Conservation (phyloP, 1,284 basidiomycete genomes). For the Uromyces viciae-fabae region DNA sequence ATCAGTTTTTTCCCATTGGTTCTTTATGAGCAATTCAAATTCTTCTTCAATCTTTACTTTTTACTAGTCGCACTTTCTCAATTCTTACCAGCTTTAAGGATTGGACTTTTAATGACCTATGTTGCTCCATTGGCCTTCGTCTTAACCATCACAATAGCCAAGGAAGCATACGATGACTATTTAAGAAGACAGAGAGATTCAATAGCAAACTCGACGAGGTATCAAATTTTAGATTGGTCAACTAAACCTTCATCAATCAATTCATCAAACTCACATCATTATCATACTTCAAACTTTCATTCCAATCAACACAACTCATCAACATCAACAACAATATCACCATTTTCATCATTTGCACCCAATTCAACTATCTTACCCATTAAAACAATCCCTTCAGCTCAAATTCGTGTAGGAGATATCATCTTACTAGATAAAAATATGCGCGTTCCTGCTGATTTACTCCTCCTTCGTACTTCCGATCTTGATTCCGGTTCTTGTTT, state of each 20-base stretch:
- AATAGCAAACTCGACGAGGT: constrained; percentile 90
- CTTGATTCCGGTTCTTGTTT: constrained; percentile 81
- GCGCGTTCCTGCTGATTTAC: constrained; percentile 89
- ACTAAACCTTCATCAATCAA: constrained; percentile 50
- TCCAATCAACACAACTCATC: constrained; percentile 53
- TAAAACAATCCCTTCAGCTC: constrained; percentile 72
- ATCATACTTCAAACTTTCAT: no score
- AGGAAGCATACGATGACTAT: constrained; percentile 98
- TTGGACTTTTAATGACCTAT: constrained; percentile 80
- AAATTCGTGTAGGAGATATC: constrained; percentile 84
- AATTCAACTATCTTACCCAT: constrained; percentile 47
- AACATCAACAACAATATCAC: no score
- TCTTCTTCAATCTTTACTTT: constrained; percentile 99
- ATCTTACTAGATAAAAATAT: constrained; percentile 93
- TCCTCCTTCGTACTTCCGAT: constrained; percentile 82
- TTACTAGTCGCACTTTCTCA: constrained; percentile 92
- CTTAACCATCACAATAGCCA: constrained; percentile 89
- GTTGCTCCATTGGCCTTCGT: constrained; percentile 95
- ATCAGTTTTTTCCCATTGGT: constrained; percentile 92
- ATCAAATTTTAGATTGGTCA: constrained; percentile 70
- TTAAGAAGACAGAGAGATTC: constrained; percentile 82
- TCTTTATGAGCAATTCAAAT: constrained; percentile 99
- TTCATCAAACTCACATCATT: constrained; percentile 44
- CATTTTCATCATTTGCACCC: constrained; percentile 52
- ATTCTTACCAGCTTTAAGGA: constrained; percentile 92